Base-by-base conservation (phyloP, 192 early-diverging fungal species). In the Backusella circina region DNA sequence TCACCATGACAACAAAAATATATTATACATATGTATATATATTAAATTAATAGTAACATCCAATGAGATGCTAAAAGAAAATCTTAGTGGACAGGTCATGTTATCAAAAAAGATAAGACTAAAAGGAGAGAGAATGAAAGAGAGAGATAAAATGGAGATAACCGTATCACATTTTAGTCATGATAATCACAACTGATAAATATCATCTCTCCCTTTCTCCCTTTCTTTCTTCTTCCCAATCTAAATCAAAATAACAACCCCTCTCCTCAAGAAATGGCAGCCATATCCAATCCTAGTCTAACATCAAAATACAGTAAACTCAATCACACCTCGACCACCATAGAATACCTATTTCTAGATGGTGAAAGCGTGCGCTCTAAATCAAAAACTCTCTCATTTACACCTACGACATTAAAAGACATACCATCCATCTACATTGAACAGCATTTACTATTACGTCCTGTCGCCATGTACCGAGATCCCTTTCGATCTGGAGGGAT, bases 281-380 rank as follows among this genome's bases (percentile, higher is more conserved):
- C 36, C 12, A 44, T 50, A 54, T 67, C 35, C 32, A 69, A 67
- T 26, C 13, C 66, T 36, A 13, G 28, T 30, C n/a, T 75, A 15
- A 33, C 65, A 31, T 23, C 64, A 28, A 75, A 68, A 75, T 69
- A 75, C 10, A 15, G 30, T 3, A 33, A 35, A 61, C 38, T 74
- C 7, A 31, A 30, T 23, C 64, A 65, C 1, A 61, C 66, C 71
- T 37, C 33, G 76, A 36, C 78, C 77, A 77, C n/a, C 3, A 85
- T 83, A 15, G 87, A 85, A 70, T 88, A 88, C 61, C 72, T 88
- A 28, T 88, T 85, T 80, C 84, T 88, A 12, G 86, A 86, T 77
- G 87, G 84, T 51, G 39, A 70, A 33, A 74, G 78, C 7, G 41
- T 88, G 21, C 82, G 84, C 54, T 76, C 80, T 15, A 88, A 88